These are phyloP conservation scores for Mikania micrantha DNA, from an alignment of 129 eudicot species.

Conservation along the genomic window DNA sequence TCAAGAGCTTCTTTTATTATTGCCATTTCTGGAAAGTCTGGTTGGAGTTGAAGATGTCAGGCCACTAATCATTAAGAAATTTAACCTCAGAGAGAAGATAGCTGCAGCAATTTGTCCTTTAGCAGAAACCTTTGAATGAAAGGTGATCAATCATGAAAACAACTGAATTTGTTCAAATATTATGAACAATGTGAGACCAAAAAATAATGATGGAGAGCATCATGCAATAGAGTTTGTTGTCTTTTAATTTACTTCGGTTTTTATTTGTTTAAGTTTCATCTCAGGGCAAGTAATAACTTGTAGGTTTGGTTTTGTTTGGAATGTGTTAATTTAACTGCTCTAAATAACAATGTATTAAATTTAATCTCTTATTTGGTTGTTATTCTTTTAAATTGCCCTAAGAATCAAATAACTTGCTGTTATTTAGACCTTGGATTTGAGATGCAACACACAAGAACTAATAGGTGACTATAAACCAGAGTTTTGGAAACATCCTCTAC, in stretches of 20 bases:
- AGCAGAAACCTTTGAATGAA: constrained; percentile 35
- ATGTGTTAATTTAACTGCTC: constrained; percentile 25
- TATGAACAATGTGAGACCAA: constrained; percentile 7
- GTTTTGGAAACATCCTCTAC: no score
- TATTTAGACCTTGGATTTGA: no score
- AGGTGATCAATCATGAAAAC: constrained; percentile 18
- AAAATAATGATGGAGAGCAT: constrained; percentile 10
- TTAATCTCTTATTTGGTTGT: neutral
- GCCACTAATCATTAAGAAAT: constrained; percentile 66
- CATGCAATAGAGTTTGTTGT: constrained; percentile 1
- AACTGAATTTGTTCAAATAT: constrained; percentile 6
- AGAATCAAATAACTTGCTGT: neutral
- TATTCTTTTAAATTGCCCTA: neutral
- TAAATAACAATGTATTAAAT: constrained; percentile 13
- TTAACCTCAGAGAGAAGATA: constrained; percentile 62
- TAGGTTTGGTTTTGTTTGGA: constrained; percentile 29
- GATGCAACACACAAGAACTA: no score
- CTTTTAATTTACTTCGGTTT: neutral
- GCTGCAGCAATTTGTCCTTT: constrained; percentile 71
- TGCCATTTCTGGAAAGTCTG: constrained; percentile 87
- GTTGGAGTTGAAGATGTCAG: constrained; percentile 88
- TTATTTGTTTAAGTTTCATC: constrained; percentile 20
- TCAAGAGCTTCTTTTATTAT: constrained; percentile 52
- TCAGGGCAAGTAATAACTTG: constrained; percentile 28
- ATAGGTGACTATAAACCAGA: no score